Base-by-base conservation (phyloP, 345 rosid genomes). In the Salix caprea region DNA sequence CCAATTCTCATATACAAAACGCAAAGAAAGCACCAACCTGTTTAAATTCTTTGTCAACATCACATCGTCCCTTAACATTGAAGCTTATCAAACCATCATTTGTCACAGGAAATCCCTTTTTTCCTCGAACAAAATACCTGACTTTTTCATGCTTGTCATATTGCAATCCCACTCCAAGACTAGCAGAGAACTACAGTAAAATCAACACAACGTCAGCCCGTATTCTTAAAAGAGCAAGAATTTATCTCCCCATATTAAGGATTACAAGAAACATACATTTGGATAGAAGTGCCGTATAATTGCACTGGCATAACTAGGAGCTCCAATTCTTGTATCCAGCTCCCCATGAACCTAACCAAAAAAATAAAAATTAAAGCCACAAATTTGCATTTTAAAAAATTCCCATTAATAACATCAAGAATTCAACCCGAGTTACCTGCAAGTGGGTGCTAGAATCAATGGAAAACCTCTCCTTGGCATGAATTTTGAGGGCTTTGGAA, bases 381-480 rank as follows among this genome's bases (percentile, higher is more conserved):
- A 61, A 23, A 24, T 61, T 11, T 61, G 7, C 28, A 28, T 61
- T 61, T 28, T 10, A 23, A 61, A 18, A 4, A 26, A 18, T 26
- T 18, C 18, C 15, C 12, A 64, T 44, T 0, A 19, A 28, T 16
- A 60, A 23, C 12, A 64, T 19, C 9, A 52, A 52, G 67, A 16
- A 42, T 65, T 7, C 69, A 42, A 34, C 9, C 44, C 34, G 60
- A 19, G 16, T n/a, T 37, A 90, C 99, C 97, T 93, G 94, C 80
- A 95, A 77, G 81, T 76, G 89, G 74, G 96, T 93, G 21, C 77
- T 84, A 21, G 93, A 86, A 80, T 86, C 90, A 68, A 91, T 81
- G 14, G 79, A 75, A 54, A 96, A 67, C 82, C 87, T 91, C 89
- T 96, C 87, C 85, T 95, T 96, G 67, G 94, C 98, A 79, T 96